Evolutionary conservation across 176 grass and related monocot genomes (phyloP).

Genomic region (Tillandsia leiboldiana): DNA sequence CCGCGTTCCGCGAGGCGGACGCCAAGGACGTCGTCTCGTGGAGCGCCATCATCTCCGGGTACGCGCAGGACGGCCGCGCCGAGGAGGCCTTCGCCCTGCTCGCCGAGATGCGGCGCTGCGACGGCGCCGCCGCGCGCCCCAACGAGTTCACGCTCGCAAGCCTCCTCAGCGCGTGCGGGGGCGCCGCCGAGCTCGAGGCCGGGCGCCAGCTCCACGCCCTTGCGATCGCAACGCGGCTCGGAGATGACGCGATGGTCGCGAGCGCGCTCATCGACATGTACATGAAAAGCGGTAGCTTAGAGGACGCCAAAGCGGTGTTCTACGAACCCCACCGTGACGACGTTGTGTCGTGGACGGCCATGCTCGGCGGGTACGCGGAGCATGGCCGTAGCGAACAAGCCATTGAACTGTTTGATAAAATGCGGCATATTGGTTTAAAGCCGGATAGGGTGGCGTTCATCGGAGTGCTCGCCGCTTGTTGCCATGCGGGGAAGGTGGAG

Average conservation of each 20-base stretch:
- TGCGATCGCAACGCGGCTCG: slow-evolving; percentile 21
- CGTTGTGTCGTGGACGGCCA: slow-evolving; percentile 47
- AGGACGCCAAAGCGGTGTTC: slow-evolving; percentile 33
- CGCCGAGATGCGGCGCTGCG: slow-evolving; percentile 27
- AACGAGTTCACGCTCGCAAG: slow-evolving; percentile 61
- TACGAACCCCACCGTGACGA: slow-evolving; percentile 19
- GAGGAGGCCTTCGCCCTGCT: slow-evolving; percentile 41
- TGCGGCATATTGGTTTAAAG: slow-evolving; percentile 27
- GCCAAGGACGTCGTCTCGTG: slow-evolving; percentile 56
- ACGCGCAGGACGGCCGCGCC: slow-evolving; percentile 27
- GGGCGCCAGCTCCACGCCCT: slow-evolving; percentile 43
- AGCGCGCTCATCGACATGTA: slow-evolving; percentile 52
- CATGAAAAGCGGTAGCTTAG: slow-evolving; percentile 47
- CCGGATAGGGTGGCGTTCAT: slow-evolving; percentile 48
- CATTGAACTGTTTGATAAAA: slow-evolving; percentile 38
- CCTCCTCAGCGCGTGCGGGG: slow-evolving; percentile 40
- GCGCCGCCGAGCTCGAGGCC: slow-evolving; percentile 22
- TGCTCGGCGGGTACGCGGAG: slow-evolving; percentile 44
- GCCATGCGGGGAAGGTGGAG: slow-evolving; percentile 39
- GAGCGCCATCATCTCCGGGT: slow-evolving; percentile 53
- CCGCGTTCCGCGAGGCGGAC: slow-evolving; percentile 31
- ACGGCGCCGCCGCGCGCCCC: slow-evolving; percentile 17
- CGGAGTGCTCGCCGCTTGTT: slow-evolving; percentile 48
- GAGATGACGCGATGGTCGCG: slow-evolving; percentile 30
- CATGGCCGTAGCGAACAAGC: slow-evolving; percentile 36